Evolutionary conservation across 2,329 filamentous ascomycete genomes (phyloP).

Genomic region (Paraphaeosphaeria minitans): DNA sequence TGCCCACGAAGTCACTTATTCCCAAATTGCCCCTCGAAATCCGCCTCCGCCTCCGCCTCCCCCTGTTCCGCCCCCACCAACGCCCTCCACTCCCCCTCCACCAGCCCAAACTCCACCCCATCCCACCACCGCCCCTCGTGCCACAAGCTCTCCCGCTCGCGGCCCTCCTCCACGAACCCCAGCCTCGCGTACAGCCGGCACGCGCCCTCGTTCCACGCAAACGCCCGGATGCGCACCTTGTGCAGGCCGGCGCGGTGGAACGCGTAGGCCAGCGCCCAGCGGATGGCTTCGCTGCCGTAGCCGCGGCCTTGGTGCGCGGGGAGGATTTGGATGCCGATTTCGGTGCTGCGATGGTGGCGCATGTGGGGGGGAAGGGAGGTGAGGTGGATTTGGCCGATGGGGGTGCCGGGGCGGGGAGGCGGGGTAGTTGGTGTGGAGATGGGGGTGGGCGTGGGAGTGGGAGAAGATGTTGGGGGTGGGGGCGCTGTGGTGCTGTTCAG

Average conservation of each 20-base stretch:
- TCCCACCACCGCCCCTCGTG: constrained; percentile 51
- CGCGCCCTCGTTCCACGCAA: constrained; percentile 53
- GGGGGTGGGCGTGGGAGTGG: constrained; percentile 1
- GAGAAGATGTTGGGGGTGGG: neutral
- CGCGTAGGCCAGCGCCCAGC: constrained; percentile 55
- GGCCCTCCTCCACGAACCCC: constrained; percentile 54
- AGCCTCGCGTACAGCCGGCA: constrained; percentile 51
- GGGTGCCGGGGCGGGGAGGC: constrained; percentile 3
- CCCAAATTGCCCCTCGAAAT: too few species aligned
- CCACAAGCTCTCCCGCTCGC: constrained; percentile 51
- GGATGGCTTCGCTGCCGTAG: constrained; percentile 55
- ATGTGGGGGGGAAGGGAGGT: neutral
- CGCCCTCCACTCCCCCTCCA: constrained; percentile 36
- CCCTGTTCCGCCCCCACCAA: neutral
- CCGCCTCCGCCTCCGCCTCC: neutral
- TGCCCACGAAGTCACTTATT: too few species aligned
- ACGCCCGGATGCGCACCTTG: constrained; percentile 48
- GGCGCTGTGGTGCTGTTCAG: neutral
- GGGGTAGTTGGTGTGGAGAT: constrained; percentile 17
- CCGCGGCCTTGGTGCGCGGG: constrained; percentile 46
- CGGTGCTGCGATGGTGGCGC: constrained; percentile 50
- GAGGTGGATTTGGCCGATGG: constrained; percentile 27
- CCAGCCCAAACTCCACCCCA: constrained; percentile 31
- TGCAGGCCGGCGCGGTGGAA: constrained; percentile 55
- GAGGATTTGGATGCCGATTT: constrained; percentile 49